These are phyloP conservation scores for Medicago truncatula DNA, from an alignment of 306 rosid genomes.

Conservation along the genomic window MtrunA17r5.0-ANR NC_053043.1:534001-534500, in stretches of 20 bases:
- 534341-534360: slow-evolving; percentile 64
- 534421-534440: slow-evolving; percentile 66
- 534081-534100: too few relatives aligned
- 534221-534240: slow-evolving; percentile 55
- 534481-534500: slow-evolving; percentile 42
- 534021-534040: slow-evolving; percentile 36
- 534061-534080: slow-evolving; percentile 16
- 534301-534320: slow-evolving; percentile 90
- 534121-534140: neutral
- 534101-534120: slow-evolving; percentile 8
- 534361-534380: slow-evolving; percentile 79
- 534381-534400: slow-evolving; percentile 69
- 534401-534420: slow-evolving; percentile 65
- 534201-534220: slow-evolving; percentile 80
- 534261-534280: slow-evolving; percentile 77
- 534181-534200: slow-evolving; percentile 62
- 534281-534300: slow-evolving; percentile 50
- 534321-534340: slow-evolving; percentile 97
- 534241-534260: slow-evolving; percentile 81
- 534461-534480: slow-evolving; percentile 52
- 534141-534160: slow-evolving; percentile 39
- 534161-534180: slow-evolving; percentile 91
- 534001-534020: slow-evolving; percentile 22
- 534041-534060: slow-evolving; percentile 19
- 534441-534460: slow-evolving; percentile 63